Evolutionary conservation across 192 early-diverging fungal genomes (phyloP).

Genomic region (Backusella macrospora): DNA sequence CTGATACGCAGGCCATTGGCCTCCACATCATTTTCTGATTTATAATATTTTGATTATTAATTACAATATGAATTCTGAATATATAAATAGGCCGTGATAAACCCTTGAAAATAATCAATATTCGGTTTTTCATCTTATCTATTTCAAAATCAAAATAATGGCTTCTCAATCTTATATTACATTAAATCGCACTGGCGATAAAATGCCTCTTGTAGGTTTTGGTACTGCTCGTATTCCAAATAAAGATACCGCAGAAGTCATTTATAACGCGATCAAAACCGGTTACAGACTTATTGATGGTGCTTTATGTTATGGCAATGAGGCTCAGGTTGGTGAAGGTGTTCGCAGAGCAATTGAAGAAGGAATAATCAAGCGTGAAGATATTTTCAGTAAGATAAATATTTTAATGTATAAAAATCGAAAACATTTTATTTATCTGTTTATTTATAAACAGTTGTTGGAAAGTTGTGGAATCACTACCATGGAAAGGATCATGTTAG

Average conservation of each 20-base stretch:
- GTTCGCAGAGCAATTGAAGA: conserved; percentile 48
- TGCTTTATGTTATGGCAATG: conserved; percentile 63
- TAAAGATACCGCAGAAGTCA: conserved; percentile 36
- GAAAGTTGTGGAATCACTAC: conserved; percentile 67
- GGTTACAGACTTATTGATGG: conserved; percentile 46
- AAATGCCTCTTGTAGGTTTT: conserved; percentile 45
- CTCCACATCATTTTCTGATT: too few relatives aligned
- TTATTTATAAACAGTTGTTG: conserved; percentile 24
- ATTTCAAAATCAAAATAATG: background rate
- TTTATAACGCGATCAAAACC: conserved; percentile 38
- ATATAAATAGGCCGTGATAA: too few relatives aligned
- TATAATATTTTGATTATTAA: too few relatives aligned
- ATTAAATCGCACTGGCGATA: conserved; percentile 41
- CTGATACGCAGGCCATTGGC: too few relatives aligned
- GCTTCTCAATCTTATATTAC: conserved; percentile 19
- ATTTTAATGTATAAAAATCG: too few relatives aligned
- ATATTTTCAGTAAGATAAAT: conserved; percentile 41
- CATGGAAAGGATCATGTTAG: conserved; percentile 56
- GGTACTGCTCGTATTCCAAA: conserved; percentile 52
- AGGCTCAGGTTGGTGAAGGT: conserved; percentile 59
- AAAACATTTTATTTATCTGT: too few relatives aligned
- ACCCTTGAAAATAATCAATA: too few relatives aligned
- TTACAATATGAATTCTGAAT: too few relatives aligned
- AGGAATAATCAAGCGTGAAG: conserved; percentile 53
- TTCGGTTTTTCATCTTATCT: too few relatives aligned